Conservation (phyloP, 805 yeast species). For the Myxozyma neglecta region DNA sequence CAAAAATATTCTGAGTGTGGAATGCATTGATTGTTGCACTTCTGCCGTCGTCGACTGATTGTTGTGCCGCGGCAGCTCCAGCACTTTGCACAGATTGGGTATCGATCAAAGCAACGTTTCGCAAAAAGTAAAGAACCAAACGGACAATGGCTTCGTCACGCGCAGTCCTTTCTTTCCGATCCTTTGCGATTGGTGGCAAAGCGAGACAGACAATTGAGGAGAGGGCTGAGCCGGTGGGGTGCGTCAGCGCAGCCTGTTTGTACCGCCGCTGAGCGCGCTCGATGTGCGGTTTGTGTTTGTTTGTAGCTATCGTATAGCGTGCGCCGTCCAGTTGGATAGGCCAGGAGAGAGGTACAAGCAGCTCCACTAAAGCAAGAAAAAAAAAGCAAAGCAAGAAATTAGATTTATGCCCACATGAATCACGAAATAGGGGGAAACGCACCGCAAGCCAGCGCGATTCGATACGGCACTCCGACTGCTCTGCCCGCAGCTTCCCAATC, state of each 20-base stretch:
- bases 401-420: too few relatives aligned
- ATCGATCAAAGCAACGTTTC: slow-evolving; percentile 77
- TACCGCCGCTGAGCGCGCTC: slow-evolving; percentile 68
- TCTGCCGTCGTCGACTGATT: slow-evolving; percentile 69
- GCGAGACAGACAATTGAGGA: slow-evolving; percentile 70
- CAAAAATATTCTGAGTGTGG: slow-evolving; percentile 69
- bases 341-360: slow-evolving; percentile 82
- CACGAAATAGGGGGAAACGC: background rate
- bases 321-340: slow-evolving; percentile 66
- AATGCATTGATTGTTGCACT: slow-evolving; percentile 59
- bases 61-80: slow-evolving; percentile 41
- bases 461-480: slow-evolving; percentile 43
- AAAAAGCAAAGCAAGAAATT: too few relatives aligned
- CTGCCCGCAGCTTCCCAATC: slow-evolving; percentile 59
- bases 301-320: slow-evolving; percentile 59
- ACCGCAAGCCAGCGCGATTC: slow-evolving; percentile 63
- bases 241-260: slow-evolving; percentile 64
- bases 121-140: slow-evolving; percentile 67
- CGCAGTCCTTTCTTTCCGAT: slow-evolving; percentile 57
- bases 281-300: slow-evolving; percentile 57
- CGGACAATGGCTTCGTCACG: slow-evolving; percentile 73
- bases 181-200: slow-evolving; percentile 56
- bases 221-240: slow-evolving; percentile 60
- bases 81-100: slow-evolving; percentile 43
- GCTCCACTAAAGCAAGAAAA: slow-evolving; percentile 50